Evolutionary conservation across 2,329 filamentous ascomycete genomes (phyloP), one percentile per base, ranked within the genome.

Genomic region (Helminthosporium solani): DNA sequence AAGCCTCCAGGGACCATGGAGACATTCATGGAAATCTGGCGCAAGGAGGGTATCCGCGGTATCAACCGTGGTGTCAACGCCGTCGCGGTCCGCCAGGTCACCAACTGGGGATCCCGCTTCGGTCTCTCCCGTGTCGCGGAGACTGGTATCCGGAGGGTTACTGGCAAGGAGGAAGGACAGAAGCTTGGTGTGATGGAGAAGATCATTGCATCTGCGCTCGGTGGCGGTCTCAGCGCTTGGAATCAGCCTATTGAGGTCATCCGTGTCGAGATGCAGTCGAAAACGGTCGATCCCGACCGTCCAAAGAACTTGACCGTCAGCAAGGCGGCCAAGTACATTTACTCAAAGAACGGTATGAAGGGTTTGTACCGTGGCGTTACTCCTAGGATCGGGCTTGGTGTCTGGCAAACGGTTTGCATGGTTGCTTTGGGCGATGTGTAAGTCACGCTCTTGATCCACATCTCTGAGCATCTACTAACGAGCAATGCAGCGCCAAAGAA

Each of bases 361-460:
- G 94, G 94, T 67, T 80, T 99, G 57, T 99, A 99, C 81, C 89
- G 94, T 68, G 94, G 94, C 68, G 92, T 99, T 55, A 81, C 90
- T 60, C 94, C 94, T 63, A 86, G 94, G 72, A 91, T 99, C 70
- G 91, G 91, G 61, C 85, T 99, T 56, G 87, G 94, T 70, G 83
- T 99, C 77, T 99, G 94, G 94, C 94, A 99, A 82, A 99, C 94
- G 53, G 87, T 99, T 68, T 99, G 94, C 82, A 99, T 99, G 94
- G 94, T 99, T 75, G 94, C 92, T 67, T 81, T 97, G 74, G 94
- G 94, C 76, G 94, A 97, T 77, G 91, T 95, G 90, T 95, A 77
- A 79, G 90, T 83, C 60, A 42, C 7, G 9, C 2, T 21, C 16
- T 14, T 18, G 9, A n/a, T 11, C 15, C 16, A 19, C 11, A 33